Evolutionary conservation across 2,329 filamentous ascomycete species (phyloP).

Genomic region (Teratosphaeria destructans): DNA sequence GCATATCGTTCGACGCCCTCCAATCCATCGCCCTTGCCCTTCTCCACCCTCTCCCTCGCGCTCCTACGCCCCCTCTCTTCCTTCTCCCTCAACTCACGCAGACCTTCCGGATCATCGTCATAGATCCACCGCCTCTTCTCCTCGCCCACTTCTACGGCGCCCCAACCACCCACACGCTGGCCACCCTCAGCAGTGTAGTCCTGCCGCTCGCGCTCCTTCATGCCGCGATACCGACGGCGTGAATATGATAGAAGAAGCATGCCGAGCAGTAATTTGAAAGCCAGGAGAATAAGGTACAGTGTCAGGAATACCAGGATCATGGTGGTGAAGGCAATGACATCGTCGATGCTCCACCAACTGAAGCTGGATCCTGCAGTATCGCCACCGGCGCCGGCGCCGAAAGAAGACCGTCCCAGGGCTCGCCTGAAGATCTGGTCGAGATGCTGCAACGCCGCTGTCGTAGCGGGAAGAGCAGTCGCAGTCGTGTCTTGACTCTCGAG

Average conservation of each 20-base stretch:
- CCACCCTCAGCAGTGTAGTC: slow-evolving; percentile 54
- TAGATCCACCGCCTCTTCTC: slow-evolving; percentile 81
- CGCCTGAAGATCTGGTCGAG: slow-evolving; percentile 69
- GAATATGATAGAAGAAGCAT: slow-evolving; percentile 77
- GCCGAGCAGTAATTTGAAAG: slow-evolving; percentile 65
- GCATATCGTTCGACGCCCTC: slow-evolving; percentile 70
- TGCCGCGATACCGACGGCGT: slow-evolving; percentile 64
- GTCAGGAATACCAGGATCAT: slow-evolving; percentile 80
- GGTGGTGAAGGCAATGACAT: slow-evolving; percentile 64
- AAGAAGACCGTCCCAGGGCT: slow-evolving; percentile 64
- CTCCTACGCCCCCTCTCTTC: slow-evolving; percentile 54
- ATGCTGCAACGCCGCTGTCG: slow-evolving; percentile 66
- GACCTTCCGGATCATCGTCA: slow-evolving; percentile 65
- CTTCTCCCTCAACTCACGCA: slow-evolving; percentile 49
- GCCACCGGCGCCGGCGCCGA: slow-evolving; percentile 35
- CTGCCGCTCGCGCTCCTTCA: slow-evolving; percentile 58
- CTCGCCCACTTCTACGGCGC: slow-evolving; percentile 77
- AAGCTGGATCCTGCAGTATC: slow-evolving; percentile 16
- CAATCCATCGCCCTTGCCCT: slow-evolving; percentile 43
- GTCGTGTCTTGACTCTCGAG: slow-evolving; percentile 39
- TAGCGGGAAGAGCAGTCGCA: slow-evolving; percentile 51
- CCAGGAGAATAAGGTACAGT: slow-evolving; percentile 72
- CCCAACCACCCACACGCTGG: slow-evolving; percentile 69
- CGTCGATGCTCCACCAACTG: slow-evolving; percentile 54
- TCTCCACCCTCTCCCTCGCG: slow-evolving; percentile 36